Conservation (phyloP, 1,284 basidiomycete species). For the Phellinidium pouzarii region DNA sequence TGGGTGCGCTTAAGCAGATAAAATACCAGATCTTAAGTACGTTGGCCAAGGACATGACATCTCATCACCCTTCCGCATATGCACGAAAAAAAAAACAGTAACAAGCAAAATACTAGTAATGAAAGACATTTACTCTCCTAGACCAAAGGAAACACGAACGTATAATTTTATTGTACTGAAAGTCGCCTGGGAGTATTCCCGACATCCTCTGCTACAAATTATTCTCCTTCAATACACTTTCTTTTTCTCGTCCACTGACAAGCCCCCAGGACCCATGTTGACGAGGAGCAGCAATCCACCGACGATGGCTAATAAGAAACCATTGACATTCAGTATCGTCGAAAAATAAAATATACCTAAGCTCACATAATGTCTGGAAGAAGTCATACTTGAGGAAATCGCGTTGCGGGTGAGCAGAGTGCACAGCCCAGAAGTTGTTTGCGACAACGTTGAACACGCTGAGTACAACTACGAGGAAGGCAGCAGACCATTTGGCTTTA, state of each 20-base stretch:
- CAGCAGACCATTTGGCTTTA: conserved; percentile 98
- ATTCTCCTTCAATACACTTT: conserved; percentile 63
- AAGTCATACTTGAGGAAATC: conserved; percentile 98
- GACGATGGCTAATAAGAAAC: conserved; percentile 82
- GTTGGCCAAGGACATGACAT: too few species aligned
- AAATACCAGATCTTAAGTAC: too few species aligned
- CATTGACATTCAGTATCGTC: too few species aligned
- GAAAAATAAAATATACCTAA: too few species aligned
- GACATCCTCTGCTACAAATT: neutral
- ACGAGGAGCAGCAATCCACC: conserved; percentile 95
- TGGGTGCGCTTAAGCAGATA: too few species aligned
- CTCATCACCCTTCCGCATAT: too few species aligned
- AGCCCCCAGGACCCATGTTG: conserved; percentile 96
- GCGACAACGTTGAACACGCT: conserved; percentile 96
- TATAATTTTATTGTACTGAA: neutral
- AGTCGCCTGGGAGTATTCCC: neutral
- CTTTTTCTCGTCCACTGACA: conserved; percentile 99
- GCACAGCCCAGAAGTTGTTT: conserved; percentile 99
- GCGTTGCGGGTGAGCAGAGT: conserved; percentile 86
- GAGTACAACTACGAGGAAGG: conserved; percentile 91
- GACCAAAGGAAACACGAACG: neutral
- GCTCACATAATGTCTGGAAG: conserved; percentile 90
- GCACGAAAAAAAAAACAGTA: too few species aligned
- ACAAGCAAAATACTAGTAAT: too few species aligned
- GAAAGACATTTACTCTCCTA: neutral